A percentile compares a stretch with the other conserved stretches of the same genome.
Evolutionary conservation across 805 yeast species (phyloP).

Genomic region (Wickerhamiella alocasiicola): DNA sequence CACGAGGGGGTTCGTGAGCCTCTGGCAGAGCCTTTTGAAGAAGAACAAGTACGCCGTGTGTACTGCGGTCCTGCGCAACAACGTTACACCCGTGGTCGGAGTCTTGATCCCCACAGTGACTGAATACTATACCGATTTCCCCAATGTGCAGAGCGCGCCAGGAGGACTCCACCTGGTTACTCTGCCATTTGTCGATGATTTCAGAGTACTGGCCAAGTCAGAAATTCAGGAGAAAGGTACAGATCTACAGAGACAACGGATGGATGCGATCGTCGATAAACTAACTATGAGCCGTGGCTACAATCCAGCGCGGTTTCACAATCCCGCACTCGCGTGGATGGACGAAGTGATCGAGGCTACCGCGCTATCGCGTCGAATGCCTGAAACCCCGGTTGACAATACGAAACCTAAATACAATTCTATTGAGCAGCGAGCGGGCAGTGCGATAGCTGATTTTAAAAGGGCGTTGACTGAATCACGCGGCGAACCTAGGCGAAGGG

Average conservation of each 20-base stretch:
- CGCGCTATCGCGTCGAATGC: conserved; percentile 45
- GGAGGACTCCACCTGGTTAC: conserved; percentile 62
- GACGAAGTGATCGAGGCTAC: conserved; percentile 51
- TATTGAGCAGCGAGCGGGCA: conserved; percentile 21
- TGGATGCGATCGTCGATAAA: conserved; percentile 21
- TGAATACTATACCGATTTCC: conserved; percentile 16
- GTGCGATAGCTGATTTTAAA: conserved; percentile 8
- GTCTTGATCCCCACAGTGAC: conserved; percentile 40
- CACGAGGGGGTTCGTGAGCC: conserved; percentile 48
- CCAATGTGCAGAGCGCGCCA: conserved; percentile 31
- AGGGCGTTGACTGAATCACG: too few relatives aligned
- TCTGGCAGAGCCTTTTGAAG: conserved; percentile 47
- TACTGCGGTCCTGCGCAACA: conserved; percentile 52
- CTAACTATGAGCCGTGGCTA: conserved; percentile 38
- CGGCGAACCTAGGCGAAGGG: too few relatives aligned
- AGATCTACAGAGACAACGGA: conserved; percentile 13
- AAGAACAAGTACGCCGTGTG: conserved; percentile 49
- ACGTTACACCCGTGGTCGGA: conserved; percentile 48
- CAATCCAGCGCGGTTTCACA: conserved; percentile 38
- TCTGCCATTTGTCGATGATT: conserved; percentile 65
- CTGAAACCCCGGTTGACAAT: conserved; percentile 19
- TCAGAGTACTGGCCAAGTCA: conserved; percentile 35
- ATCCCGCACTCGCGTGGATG: conserved; percentile 34
- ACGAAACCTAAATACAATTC: conserved; percentile 22
- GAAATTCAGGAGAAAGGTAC: conserved; percentile 9